Evolutionary conservation across 2,329 filamentous ascomycete species (phyloP), one percentile per base, ranked within the genome.

Genomic region (Penicillium sp.): DNA sequence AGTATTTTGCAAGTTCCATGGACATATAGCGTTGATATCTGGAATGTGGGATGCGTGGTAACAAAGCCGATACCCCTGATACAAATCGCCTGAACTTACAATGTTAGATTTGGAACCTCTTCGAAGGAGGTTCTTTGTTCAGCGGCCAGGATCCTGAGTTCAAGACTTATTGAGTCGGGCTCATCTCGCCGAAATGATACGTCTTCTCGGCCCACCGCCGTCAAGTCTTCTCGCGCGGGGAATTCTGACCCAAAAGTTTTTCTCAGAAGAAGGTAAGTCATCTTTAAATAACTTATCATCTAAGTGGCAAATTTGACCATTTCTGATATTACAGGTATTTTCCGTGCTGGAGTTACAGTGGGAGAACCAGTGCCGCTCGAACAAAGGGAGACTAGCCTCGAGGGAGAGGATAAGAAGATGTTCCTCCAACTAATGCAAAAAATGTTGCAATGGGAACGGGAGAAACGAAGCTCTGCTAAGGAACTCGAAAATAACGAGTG

Each of bases 21-120:
- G 79, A 66, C 67, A 0, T 78, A 75, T 47, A 66, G 70, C 16
- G 67, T 79, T 13, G 79, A 83, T 63, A 76, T 83, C 47, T 83
- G 79, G 79, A 80, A 78, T 51, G 69, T 72, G 3, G 79, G 78
- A 8, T 77, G 74, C 49, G 74, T 81, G 79, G 77, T 80, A 68
- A 67, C 72, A 38, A 24, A 52, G 43, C 26, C 48, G 39, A 56
- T 52, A 29, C 24, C 50, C 51, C 24, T 41, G 42, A 10, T 21
- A 9, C 15, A 18, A 47, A 44, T 38, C 52, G 6, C 42, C 53
- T 50, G 55, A 47, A 29, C 15, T 55, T 49, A 3, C 0, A 4
- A 54, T 1, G 49, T 16, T 49, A 79, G 77, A 73, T 78, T 26
- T 82, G 78, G 79, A 68, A 80, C 45, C 41, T 81, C 1, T 81